Evolutionary conservation across 768 basidiomycete species (phyloP).

Genomic region (Tricholomella constricta): DNA sequence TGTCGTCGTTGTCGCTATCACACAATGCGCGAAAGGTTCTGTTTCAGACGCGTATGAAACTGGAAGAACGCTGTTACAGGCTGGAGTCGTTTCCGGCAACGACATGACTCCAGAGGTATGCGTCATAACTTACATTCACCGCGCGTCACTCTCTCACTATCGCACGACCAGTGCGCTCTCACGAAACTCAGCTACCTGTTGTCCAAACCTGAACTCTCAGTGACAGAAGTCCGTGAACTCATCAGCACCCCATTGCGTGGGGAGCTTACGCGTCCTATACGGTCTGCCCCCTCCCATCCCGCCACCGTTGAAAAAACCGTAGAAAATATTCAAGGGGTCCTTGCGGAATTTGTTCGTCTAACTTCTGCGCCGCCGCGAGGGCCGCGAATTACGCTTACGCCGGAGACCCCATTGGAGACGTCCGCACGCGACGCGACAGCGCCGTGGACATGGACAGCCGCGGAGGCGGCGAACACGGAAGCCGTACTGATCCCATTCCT

Average conservation of each 20-base stretch:
- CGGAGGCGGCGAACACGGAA: conserved; percentile 72
- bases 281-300: conserved; percentile 43
- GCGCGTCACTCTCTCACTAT: not conserved
- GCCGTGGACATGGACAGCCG: conserved; percentile 78
- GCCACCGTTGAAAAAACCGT: conserved; percentile 47
- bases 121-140: not conserved
- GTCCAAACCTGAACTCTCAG: conserved; percentile 77
- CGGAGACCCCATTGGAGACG: conserved; percentile 37
- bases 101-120: conserved; percentile 96
- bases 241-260: conserved; percentile 83
- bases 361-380: conserved; percentile 40
- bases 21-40: conserved; percentile 85
- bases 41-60: conserved; percentile 87
- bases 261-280: conserved; percentile 69
- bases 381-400: conserved; percentile 38
- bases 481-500: conserved; percentile 74
- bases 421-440: conserved; percentile 52
- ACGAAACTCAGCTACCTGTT: conserved; percentile 89
- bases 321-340: conserved; percentile 62
- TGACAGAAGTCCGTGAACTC: conserved; percentile 69
- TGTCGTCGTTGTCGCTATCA: conserved; percentile 87
- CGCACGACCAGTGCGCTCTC: conserved; percentile 69
- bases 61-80: conserved; percentile 64
- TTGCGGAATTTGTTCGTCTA: conserved; percentile 70
- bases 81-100: conserved; percentile 81